phyloP scores from a whole-genome alignment of 2,329 filamentous ascomycete genomes.

The Sclerotinia spermophila region DNA sequence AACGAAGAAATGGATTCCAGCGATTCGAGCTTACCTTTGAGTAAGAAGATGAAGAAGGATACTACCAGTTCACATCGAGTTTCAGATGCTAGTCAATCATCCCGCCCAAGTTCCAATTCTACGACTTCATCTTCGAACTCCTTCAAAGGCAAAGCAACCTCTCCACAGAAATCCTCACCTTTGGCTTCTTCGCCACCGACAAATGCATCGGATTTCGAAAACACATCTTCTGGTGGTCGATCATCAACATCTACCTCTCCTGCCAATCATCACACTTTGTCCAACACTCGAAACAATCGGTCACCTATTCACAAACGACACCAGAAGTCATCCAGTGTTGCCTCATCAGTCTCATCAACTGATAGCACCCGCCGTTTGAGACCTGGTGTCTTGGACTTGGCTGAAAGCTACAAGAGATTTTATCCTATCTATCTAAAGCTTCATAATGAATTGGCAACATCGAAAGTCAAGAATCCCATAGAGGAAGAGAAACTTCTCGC shows the following conservation, averaged over 20 bases:
- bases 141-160: conserved; percentile 47
- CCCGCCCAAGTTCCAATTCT: conserved; percentile 40
- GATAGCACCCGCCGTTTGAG: conserved; percentile 39
- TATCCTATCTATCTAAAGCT: conserved; percentile 56
- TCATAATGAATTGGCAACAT: conserved; percentile 50
- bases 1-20: conserved; percentile 39
- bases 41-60: conserved; percentile 34
- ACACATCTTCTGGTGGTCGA: conserved; percentile 32
- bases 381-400: conserved; percentile 50
- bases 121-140: conserved; percentile 41
- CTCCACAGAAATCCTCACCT: conserved; percentile 60
- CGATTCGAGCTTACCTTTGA: conserved; percentile 33
- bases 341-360: conserved; percentile 33
- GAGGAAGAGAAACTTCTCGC: conserved; percentile 50
- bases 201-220: conserved; percentile 60
- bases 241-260: conserved; percentile 34
- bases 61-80: conserved; percentile 42
- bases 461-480: conserved; percentile 46
- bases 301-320: conserved; percentile 35
- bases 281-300: conserved; percentile 26
- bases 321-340: conserved; percentile 35
- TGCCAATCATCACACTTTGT: conserved; percentile 15
- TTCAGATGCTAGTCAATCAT: conserved; percentile 49
- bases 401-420: conserved; percentile 52
- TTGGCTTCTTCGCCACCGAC: conserved; percentile 63